These are phyloP conservation scores for Kazachstania africana DNA, from an alignment of 805 yeast genomes.

Conservation along the genomic window DNA sequence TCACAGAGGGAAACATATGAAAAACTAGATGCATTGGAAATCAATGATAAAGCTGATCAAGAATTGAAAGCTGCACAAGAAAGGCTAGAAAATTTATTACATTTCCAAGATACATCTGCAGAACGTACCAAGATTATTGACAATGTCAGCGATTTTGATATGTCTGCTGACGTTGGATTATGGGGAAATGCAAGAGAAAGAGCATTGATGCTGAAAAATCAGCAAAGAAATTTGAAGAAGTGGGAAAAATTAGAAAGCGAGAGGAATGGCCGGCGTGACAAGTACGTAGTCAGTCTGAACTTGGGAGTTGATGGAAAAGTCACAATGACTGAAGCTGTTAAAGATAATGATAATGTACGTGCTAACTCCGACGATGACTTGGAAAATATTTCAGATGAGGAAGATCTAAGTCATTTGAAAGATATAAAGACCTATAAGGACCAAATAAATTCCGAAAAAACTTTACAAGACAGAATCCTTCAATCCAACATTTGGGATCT, in stretches of 20 bases:
- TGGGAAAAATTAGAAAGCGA: slow-evolving; percentile 47
- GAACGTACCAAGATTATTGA: slow-evolving; percentile 90
- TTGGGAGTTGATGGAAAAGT: slow-evolving; percentile 72
- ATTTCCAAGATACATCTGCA: slow-evolving; percentile 76
- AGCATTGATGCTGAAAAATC: slow-evolving; percentile 76
- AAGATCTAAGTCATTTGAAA: slow-evolving; percentile 23
- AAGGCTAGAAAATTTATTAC: slow-evolving; percentile 58
- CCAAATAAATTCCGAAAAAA: slow-evolving; percentile 10
- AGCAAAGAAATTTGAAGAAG: slow-evolving; percentile 62
- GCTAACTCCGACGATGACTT: slow-evolving; percentile 23
- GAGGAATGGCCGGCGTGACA: slow-evolving; percentile 57
- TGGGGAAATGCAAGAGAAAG: slow-evolving; percentile 84
- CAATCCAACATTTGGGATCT: slow-evolving; percentile 47
- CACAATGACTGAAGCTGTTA: slow-evolving; percentile 39
- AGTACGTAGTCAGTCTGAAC: slow-evolving; percentile 63
- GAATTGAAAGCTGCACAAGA: slow-evolving; percentile 61
- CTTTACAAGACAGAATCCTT: slow-evolving; percentile 11
- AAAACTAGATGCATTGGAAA: slow-evolving; percentile 26
- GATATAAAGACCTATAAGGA: slow-evolving; percentile 19
- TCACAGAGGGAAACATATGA: slow-evolving; percentile 20
- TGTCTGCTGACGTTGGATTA: slow-evolving; percentile 42
- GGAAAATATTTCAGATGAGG: slow-evolving; percentile 29
- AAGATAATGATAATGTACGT: slow-evolving; percentile 10
- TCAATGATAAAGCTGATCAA: slow-evolving; percentile 30
- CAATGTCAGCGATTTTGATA: slow-evolving; percentile 68